Evolutionary conservation across 2,329 filamentous ascomycete genomes (phyloP), one percentile per base, ranked within the genome.

Genomic region (Shiraia sp.): DNA sequence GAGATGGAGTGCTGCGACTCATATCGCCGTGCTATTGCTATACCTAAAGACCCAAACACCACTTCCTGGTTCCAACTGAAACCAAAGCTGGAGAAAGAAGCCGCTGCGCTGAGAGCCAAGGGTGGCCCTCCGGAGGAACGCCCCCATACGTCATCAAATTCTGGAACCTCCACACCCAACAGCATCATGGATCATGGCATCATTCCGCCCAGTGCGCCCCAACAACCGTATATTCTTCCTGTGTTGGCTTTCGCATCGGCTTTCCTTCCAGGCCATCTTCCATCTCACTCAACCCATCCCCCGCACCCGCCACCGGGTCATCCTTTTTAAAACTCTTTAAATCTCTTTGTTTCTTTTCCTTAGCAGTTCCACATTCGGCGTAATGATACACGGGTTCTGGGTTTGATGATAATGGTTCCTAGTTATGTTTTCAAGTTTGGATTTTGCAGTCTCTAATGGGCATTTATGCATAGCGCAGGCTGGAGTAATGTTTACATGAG

Each of bases 1-100:
- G 58, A 67, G 24, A 53, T 74, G 45, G 59, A 67, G 43, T 59
- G 56, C 16, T 73, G 72, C 42, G 57, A 65, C 1, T 68, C 69
- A 1, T 75, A 70, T 47, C 59, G 65, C 13, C 61, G 65, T 16
- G 63, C 69, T 14, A 53, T 73, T 24, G 63, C 65, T 13, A 71
- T 72, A 15, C 64, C 70, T 28, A 70, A 68, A 40, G 63, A 63
- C 9, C 65, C 66, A 10, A 68, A 63, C 43, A 65, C 57, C 44
- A 59, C 55, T 2, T 66, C 66, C 1, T 69, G 66, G 66, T 51
- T 62, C 23, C 60, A 63, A 29, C 54, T 69, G 34, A 65, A 58
- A 34, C 65, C 65, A 3, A 69, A 69, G 42, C 52, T 69, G 5
- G 59, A 68, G 46, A 64, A 63, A 29, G 66, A 69, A 34, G 62